Base-by-base conservation (phyloP, 768 basidiomycete genomes). In the Mycena capillaripes region DNA sequence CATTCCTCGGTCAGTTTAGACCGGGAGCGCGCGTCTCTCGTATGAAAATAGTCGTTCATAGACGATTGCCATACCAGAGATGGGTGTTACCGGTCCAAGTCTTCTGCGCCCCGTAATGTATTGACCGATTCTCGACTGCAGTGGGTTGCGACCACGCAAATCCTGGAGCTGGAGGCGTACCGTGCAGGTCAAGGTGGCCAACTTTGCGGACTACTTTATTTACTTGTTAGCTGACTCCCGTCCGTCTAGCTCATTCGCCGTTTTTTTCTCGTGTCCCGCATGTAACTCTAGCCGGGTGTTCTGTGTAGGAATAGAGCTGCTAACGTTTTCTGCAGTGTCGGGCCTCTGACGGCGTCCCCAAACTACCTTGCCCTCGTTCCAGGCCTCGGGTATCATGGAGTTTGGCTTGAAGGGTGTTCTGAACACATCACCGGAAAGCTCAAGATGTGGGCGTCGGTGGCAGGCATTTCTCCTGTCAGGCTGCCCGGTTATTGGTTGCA, bases 401-500 rank as follows among this genome's bases (percentile, higher is more conserved):
- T 88, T 29, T 90, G 89, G 89, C 81, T 89, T 23, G 81, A 83
- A 12, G 80, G 84, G 14, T 82, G 80, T 25, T 19, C 84, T 12
- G 76, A 87, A 21, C 80, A 87, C 29, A 73, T 91, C 17, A 81
- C 80, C 0, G 89, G 86, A 16, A 82, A 86, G 46, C 79, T 91
- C 64, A 77, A 83, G 57, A 72, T 72, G 11, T 88, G 82, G 82
- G 86, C 85, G 25, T 73, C 78, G 2, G 78, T 79, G 25, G 82
- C 88, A 16, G 76, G 80, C 6, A 85, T 89, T 25, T 67, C 80
- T 5, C 80, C 87, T 0, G 78, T 83, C 53, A 83, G 82, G 40
- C 82, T 91, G 44, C 88, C 90, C 17, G 90, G 89, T 9, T 92
- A 91, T 75, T 90, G 89, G 89, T 79, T 84, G 25, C 84, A 87